Base-by-base conservation (phyloP, 2,329 filamentous ascomycete species). In the Microdochium paspali region DNA sequence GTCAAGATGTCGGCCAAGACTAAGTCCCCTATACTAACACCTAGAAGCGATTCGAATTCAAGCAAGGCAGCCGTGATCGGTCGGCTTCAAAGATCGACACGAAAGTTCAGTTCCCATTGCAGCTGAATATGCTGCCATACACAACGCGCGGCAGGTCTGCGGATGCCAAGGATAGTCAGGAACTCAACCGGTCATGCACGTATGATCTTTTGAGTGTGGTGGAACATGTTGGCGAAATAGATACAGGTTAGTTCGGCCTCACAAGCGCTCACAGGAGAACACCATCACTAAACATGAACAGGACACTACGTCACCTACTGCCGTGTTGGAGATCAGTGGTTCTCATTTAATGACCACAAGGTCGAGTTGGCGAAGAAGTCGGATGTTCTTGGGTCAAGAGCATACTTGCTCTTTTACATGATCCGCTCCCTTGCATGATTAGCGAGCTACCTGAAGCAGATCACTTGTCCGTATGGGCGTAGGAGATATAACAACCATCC, bases 291-390 rank as follows among this genome's bases (percentile, higher is more conserved):
- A 35, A 32, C 18, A 15, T 45, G 48, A 15, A 45, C 23, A 69
- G 68, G 90, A 15, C 90, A 96, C 61, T 96, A 95, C 60, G 82
- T 90, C 48, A 87, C 85, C n/a, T 96, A 94, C 63, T 90, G 87
- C 50, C 74, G 88, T 44, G 85, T 91, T 50, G 86, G 84, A 4
- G 85, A 87, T 47, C 54, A 95, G 77, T 97, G 91, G 91, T 95
- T 95, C 64, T 82, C 87, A 47, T 96, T 96, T 67, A 94, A 97
- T 60, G 91, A 97, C 61, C 90, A 93, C 63, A 90, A 89, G 62
- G 91, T 97, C 23, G 87, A 90, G 51, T 62, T 90, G 48, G 91
- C 88, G 2, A 81, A 80, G 44, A 85, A 93, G 61, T 86, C 85
- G 4, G 88, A 96, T 50, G 91, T 97, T 3, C 73, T 97, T 39